These are phyloP conservation scores for Magnusiomyces fungicola DNA, from an alignment of 1,139 yeast genomes.

Conservation along the genomic window DNA sequence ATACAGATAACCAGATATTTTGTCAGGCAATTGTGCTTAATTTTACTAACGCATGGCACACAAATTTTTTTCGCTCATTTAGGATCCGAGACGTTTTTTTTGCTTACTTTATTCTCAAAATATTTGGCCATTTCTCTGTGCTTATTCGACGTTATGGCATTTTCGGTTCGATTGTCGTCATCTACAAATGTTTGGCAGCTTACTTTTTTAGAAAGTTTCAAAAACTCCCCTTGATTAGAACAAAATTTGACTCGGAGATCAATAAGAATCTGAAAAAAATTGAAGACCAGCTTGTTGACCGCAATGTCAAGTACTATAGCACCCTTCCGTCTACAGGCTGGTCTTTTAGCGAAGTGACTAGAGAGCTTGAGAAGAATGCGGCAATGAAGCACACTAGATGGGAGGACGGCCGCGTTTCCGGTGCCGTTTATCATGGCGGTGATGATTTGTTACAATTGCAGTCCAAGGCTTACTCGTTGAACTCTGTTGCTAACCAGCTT, in stretches of 20 bases:
- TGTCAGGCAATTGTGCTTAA: no score
- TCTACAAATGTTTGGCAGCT: constrained; percentile 10
- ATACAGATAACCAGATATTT: background rate
- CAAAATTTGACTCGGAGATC: constrained; percentile 57
- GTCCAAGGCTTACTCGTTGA: constrained; percentile 64
- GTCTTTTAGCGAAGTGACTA: constrained; percentile 36
- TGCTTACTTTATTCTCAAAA: constrained; percentile 17
- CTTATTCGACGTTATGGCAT: constrained; percentile 17
- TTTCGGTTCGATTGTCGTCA: constrained; percentile 12
- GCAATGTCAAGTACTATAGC: constrained; percentile 43
- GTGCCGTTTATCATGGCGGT: constrained; percentile 97
- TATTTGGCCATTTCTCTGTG: constrained; percentile 16
- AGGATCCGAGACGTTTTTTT: constrained; percentile 24
- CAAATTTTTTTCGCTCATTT: background rate
- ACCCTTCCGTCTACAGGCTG: constrained; percentile 55
- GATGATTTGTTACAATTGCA: constrained; percentile 63
- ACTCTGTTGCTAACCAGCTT: constrained; percentile 83
- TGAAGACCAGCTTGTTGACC: constrained; percentile 49
- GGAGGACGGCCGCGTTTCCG: constrained; percentile 80
- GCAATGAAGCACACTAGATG: constrained; percentile 63
- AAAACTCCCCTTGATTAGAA: constrained; percentile 43
- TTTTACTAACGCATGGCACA: no score
- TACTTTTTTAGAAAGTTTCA: constrained; percentile 18
- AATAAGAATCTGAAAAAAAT: constrained; percentile 41
- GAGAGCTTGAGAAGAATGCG: constrained; percentile 19